Percentiles rank a stretch among this genome's conserved stretches.
phyloP scores from a whole-genome alignment of 306 rosid species.

The apple (Malus domestica) region ASM211411v1 NC_041798.1:33563501-33564000 shows the following conservation, averaged over 20 bases:
- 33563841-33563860: background rate
- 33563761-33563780: conserved; percentile 94
- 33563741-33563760: conserved; percentile 90
- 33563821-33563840: conserved; percentile 54
- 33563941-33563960: background rate
- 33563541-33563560: no score
- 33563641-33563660: conserved; percentile 61
- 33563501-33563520: background rate
- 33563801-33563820: conserved; percentile 83
- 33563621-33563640: background rate
- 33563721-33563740: conserved; percentile 93
- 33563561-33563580: background rate
- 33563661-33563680: conserved; percentile 83
- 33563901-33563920: background rate
- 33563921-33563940: background rate
- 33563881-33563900: background rate
- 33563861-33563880: background rate
- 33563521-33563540: no score
- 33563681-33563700: conserved; percentile 98
- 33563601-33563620: background rate
- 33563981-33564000: no score
- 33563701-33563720: conserved; percentile 95
- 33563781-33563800: conserved; percentile 79
- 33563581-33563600: background rate
- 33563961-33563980: background rate